A percentile compares a stretch with the other conserved stretches of the same genome.
Conservation (phyloP, 2,329 filamentous ascomycete species). For the Neopestalotiopsis sp. region DNA sequence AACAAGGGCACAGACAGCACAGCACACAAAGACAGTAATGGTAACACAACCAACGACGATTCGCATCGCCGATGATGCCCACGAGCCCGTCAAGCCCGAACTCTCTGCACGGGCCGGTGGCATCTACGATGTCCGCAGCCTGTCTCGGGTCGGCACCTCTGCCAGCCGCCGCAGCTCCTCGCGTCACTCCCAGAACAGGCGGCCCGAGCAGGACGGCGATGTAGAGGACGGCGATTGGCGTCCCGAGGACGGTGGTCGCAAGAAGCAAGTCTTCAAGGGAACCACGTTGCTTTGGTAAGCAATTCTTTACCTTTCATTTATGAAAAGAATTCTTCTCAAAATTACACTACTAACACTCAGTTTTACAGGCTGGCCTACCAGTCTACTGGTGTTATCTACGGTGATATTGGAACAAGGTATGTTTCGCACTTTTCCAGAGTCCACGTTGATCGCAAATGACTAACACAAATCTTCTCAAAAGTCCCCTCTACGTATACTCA, state of each 20-base stretch:
- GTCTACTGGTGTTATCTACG: constrained; percentile 71
- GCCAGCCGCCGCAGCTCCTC: constrained; percentile 31
- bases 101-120: constrained; percentile 31
- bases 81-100: constrained; percentile 29
- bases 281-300: constrained; percentile 41
- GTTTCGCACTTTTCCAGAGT: neutral
- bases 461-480: constrained; percentile 38
- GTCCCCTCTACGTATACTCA: constrained; percentile 74
- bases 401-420: constrained; percentile 64
- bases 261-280: constrained; percentile 44
- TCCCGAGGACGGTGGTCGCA: constrained; percentile 36
- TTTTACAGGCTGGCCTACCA: constrained; percentile 63
- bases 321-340: neutral
- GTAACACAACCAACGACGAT: constrained; percentile 28
- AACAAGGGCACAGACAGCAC: neutral
- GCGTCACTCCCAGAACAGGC: constrained; percentile 29
- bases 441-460: neutral
- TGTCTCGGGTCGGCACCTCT: constrained; percentile 30
- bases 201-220: constrained; percentile 31
- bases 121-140: constrained; percentile 31
- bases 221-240: constrained; percentile 41
- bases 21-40: constrained; percentile 24
- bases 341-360: constrained; percentile 19
- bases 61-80: constrained; percentile 35
- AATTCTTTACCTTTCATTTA: constrained; percentile 19